Evolutionary conservation across 2,329 filamentous ascomycete species (phyloP).

Genomic region (Teratosphaeria epicoccoides): DNA sequence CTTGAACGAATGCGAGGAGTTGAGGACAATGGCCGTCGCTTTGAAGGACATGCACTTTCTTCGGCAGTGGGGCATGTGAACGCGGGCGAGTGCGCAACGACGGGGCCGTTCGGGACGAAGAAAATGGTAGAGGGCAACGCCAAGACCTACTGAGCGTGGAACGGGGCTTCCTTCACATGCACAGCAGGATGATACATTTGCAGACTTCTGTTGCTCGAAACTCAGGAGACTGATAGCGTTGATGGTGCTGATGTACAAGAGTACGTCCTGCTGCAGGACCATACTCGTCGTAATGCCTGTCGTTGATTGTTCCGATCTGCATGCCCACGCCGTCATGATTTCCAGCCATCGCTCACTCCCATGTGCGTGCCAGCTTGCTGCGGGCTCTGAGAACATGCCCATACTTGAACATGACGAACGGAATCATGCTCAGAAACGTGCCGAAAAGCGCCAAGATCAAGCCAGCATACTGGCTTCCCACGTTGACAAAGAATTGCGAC

Average conservation of each 20-base stretch:
- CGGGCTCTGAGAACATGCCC: conserved; percentile 30
- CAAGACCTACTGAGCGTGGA: background rate
- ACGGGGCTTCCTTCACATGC: too few relatives aligned
- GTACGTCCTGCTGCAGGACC: background rate
- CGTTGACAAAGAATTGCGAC: conserved; percentile 43
- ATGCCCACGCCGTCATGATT: too few relatives aligned
- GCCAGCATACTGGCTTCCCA: conserved; percentile 44
- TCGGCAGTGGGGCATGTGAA: too few relatives aligned
- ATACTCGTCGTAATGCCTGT: background rate
- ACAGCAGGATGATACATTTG: too few relatives aligned
- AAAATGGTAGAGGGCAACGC: background rate
- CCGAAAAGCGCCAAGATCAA: conserved; percentile 39
- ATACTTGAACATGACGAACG: conserved; percentile 36
- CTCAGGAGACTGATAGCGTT: too few relatives aligned
- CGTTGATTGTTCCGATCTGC: background rate
- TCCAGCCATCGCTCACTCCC: background rate
- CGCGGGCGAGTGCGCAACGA: too few relatives aligned
- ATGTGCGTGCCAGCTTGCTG: conserved; percentile 27
- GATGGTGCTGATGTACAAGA: background rate
- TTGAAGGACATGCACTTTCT: background rate
- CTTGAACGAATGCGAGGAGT: background rate
- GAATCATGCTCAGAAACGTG: conserved; percentile 32
- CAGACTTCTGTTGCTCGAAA: too few relatives aligned
- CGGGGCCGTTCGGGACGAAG: background rate
- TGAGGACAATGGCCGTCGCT: background rate